A percentile compares a stretch with the other conserved stretches of the same genome.
Evolutionary conservation across 345 rosid genomes (phyloP).

Genomic region (Populus alba): DNA sequence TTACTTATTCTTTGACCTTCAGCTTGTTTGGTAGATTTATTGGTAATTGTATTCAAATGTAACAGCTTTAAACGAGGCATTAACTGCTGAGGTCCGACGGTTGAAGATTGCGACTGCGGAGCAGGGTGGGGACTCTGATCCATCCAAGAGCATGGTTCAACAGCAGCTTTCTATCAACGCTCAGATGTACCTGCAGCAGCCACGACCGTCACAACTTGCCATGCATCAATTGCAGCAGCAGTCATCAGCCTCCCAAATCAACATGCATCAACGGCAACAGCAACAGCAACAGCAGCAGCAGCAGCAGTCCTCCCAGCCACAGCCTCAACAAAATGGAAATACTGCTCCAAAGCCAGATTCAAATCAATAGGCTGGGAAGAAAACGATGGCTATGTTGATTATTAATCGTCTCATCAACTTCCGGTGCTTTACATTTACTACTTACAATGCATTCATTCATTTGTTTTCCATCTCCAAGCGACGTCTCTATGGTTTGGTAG

Average conservation of each 20-base stretch:
- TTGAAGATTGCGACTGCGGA: conserved; percentile 52
- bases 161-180: conserved; percentile 43
- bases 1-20: background rate
- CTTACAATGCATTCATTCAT: conserved; percentile 36
- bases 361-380: conserved; percentile 38
- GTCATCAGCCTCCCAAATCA: conserved; percentile 4
- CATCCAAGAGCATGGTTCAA: conserved; percentile 42
- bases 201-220: conserved; percentile 40
- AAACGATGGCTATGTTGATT: conserved; percentile 1
- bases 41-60: background rate
- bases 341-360: conserved; percentile 50
- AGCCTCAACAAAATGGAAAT: conserved; percentile 44
- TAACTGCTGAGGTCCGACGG: conserved; percentile 58
- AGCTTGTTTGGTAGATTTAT: background rate
- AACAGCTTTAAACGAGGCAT: conserved; percentile 60
- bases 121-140: conserved; percentile 40
- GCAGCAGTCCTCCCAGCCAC: conserved; percentile 10
- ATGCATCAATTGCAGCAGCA: conserved; percentile 43
- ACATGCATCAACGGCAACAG: conserved; percentile 24
- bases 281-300: conserved; percentile 12
- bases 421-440: conserved; percentile 10
- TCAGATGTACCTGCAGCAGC: conserved; percentile 55
- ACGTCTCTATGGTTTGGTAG: conserved; percentile 12
- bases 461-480: conserved; percentile 28
- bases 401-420: background rate